A percentile compares a stretch with the other conserved stretches of the same genome.
Conservation (phyloP, 768 basidiomycete species). For the Xerocomellus dryophilus region DNA sequence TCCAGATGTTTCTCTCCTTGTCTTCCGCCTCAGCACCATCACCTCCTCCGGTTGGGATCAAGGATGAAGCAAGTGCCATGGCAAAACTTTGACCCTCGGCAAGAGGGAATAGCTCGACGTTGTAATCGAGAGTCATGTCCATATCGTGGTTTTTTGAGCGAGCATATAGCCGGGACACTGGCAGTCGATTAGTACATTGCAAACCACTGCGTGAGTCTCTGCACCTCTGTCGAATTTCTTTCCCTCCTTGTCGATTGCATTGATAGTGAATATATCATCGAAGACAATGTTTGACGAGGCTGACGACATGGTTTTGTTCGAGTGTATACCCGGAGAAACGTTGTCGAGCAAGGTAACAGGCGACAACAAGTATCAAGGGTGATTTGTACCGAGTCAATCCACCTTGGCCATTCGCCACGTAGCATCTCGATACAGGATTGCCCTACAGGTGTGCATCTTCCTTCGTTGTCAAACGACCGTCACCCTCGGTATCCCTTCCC, state of each 20-base stretch:
- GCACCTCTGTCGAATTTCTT: constrained; percentile 97
- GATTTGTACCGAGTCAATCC: too few relatives aligned
- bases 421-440: too few relatives aligned
- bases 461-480: too few relatives aligned
- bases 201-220: not conserved
- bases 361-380: too few relatives aligned
- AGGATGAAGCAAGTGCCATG: constrained; percentile 80
- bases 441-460: too few relatives aligned
- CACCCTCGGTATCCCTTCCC: constrained; percentile 39
- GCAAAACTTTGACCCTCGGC: constrained; percentile 68
- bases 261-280: constrained; percentile 89
- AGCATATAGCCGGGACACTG: constrained; percentile 90
- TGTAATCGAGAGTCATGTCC: constrained; percentile 92
- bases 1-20: constrained; percentile 77
- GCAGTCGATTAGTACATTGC: constrained; percentile 3
- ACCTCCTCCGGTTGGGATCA: constrained; percentile 52
- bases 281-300: constrained; percentile 78
- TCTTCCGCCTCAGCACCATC: constrained; percentile 60
- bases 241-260: constrained; percentile 83
- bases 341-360: too few relatives aligned
- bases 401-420: too few relatives aligned
- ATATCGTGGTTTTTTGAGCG: constrained; percentile 90
- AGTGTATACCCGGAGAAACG: too few relatives aligned
- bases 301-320: constrained; percentile 42
- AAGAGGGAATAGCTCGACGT: constrained; percentile 85